These are phyloP conservation scores for Clathrospora elynae DNA, from an alignment of 2,329 filamentous ascomycete species.

Conservation along the genomic window DNA sequence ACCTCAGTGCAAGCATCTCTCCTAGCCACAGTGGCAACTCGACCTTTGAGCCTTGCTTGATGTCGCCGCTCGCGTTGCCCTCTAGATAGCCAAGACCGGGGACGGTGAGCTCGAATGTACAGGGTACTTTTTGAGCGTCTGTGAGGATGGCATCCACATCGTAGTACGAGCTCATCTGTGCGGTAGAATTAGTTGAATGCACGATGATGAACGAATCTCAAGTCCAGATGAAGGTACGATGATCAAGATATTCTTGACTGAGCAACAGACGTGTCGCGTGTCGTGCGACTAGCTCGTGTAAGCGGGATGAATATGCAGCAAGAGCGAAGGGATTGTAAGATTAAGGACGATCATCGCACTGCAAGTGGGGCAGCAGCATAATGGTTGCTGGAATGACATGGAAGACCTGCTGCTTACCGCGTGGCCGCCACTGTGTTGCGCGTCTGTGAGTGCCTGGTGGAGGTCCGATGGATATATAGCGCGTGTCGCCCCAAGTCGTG, in stretches of 20 bases:
- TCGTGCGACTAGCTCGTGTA: slow-evolving; percentile 25
- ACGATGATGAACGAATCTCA: too few relatives aligned
- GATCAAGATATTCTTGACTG: slow-evolving; percentile 7
- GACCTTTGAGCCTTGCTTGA: slow-evolving; percentile 80
- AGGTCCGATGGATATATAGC: slow-evolving; percentile 25
- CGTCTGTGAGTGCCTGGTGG: slow-evolving; percentile 41
- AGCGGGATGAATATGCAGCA: slow-evolving; percentile 26
- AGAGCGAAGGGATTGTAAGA: slow-evolving; percentile 12
- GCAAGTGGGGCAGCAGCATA: slow-evolving; percentile 2
- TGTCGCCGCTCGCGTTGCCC: slow-evolving; percentile 72
- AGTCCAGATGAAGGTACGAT: not conserved
- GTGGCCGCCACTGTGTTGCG: slow-evolving; percentile 32
- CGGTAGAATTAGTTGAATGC: not conserved
- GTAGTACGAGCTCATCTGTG: slow-evolving; percentile 70
- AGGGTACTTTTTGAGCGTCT: slow-evolving; percentile 93
- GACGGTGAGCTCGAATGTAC: slow-evolving; percentile 89
- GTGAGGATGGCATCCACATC: slow-evolving; percentile 83
- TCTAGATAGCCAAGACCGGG: slow-evolving; percentile 87
- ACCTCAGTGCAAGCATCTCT: slow-evolving; percentile 83
- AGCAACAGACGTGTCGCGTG: slow-evolving; percentile 31
- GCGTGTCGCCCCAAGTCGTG: slow-evolving; percentile 15
- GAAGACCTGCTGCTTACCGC: slow-evolving; percentile 24
- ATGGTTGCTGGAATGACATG: slow-evolving; percentile 3
- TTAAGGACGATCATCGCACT: slow-evolving; percentile 1
- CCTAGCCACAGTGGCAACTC: slow-evolving; percentile 91